Conservation (phyloP, 768 basidiomycete species). For the Tylopilus rubrobrunneus region DNA sequence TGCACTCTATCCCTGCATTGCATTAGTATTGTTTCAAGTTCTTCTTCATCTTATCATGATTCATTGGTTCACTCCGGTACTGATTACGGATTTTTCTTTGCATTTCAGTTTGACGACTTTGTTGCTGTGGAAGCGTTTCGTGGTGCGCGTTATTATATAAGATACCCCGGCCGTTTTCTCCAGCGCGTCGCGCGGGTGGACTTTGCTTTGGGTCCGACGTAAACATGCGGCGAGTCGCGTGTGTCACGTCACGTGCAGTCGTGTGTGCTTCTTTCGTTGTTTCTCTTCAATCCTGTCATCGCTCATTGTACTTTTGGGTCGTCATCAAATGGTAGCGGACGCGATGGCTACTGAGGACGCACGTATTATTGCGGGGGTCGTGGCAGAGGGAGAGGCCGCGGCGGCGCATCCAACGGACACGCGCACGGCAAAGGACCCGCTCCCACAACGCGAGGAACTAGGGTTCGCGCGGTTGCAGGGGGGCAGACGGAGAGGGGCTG, state of each 20-base stretch:
- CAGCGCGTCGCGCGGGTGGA: too few species aligned
- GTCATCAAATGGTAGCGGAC: constrained; percentile 40
- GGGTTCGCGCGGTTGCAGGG: constrained; percentile 83
- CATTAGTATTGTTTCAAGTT: too few species aligned
- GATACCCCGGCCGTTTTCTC: constrained; percentile 18
- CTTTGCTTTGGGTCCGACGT: too few species aligned
- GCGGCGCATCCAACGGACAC: constrained; percentile 28
- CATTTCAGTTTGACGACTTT: not conserved
- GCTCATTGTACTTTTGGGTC: constrained; percentile 47
- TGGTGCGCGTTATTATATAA: constrained; percentile 13
- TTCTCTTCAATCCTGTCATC: not conserved
- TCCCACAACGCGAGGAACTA: constrained; percentile 75
- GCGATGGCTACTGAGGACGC: constrained; percentile 31
- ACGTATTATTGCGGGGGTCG: constrained; percentile 46
- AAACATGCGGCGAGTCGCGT: constrained; percentile 24
- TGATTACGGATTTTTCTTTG: constrained; percentile 19
- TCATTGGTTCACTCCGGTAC: constrained; percentile 13
- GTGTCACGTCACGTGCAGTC: constrained; percentile 23
- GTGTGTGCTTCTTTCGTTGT: constrained; percentile 3
- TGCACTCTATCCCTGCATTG: constrained; percentile 3
- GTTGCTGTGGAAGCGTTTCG: constrained; percentile 1
- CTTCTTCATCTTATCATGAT: not conserved
- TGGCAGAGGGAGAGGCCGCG: constrained; percentile 41
- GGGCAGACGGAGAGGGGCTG: constrained; percentile 77
- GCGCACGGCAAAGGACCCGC: constrained; percentile 44